Evolutionary conservation across 345 rosid species (phyloP).

Genomic region (Eucalyptus polyanthemos): DNA sequence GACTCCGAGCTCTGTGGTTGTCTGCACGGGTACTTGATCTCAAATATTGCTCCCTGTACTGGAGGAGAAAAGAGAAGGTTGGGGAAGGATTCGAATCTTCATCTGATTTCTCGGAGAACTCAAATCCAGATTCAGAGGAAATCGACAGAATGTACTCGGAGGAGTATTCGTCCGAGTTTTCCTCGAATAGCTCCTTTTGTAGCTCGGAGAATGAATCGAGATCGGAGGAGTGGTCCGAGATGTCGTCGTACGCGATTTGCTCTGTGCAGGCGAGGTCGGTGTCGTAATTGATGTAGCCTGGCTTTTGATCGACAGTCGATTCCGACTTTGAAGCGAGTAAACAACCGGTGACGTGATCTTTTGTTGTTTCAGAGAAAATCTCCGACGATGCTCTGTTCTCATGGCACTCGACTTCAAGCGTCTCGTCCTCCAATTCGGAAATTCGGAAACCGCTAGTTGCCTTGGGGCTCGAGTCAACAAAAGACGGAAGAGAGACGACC

Average conservation of each 20-base stretch:
- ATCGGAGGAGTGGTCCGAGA: slow-evolving; percentile 33
- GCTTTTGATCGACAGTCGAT: slow-evolving; percentile 26
- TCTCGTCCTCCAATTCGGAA: not conserved
- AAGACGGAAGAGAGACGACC: slow-evolving; percentile 30
- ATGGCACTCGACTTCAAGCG: not conserved
- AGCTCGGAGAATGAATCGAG: slow-evolving; percentile 35
- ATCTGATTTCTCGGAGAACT: slow-evolving; percentile 56
- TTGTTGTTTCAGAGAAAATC: slow-evolving; percentile 7
- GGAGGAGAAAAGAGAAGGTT: slow-evolving; percentile 48
- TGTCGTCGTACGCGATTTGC: slow-evolving; percentile 40
- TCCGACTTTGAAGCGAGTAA: slow-evolving; percentile 5
- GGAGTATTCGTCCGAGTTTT: slow-evolving; percentile 37
- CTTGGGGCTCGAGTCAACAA: not conserved
- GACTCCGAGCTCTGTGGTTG: not conserved
- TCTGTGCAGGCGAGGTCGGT: slow-evolving; percentile 64
- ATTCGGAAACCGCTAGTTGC: not conserved
- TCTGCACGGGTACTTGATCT: slow-evolving; percentile 20
- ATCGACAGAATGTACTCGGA: slow-evolving; percentile 58
- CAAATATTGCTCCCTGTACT: slow-evolving; percentile 48
- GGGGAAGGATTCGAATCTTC: slow-evolving; percentile 42
- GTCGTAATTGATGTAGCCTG: slow-evolving; percentile 17
- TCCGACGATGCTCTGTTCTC: slow-evolving; percentile 1
- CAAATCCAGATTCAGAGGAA: slow-evolving; percentile 53
- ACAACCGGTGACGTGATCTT: slow-evolving; percentile 16
- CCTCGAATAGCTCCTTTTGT: slow-evolving; percentile 34